phyloP scores from a whole-genome alignment of 2,329 filamentous ascomycete species.

The Penicillium sp. region DNA sequence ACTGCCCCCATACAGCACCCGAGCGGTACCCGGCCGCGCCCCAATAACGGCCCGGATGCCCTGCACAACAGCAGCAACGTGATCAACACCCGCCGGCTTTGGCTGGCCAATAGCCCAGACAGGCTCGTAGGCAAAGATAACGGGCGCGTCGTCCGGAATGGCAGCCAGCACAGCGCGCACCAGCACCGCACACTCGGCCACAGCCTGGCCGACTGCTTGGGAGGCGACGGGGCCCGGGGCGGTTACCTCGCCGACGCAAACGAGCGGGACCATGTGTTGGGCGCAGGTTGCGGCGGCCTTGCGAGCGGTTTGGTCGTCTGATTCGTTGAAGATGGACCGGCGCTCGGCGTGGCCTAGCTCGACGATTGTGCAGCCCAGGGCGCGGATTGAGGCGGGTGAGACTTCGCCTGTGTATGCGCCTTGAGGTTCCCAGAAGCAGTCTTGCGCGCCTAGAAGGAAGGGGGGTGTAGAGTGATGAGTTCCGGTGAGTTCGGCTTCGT shows the following conservation, averaged over 20 bases:
- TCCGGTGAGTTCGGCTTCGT: conserved; percentile 24
- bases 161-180: conserved; percentile 62
- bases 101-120: conserved; percentile 83
- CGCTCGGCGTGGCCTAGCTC: conserved; percentile 82
- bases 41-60: conserved; percentile 58
- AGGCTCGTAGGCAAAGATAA: conserved; percentile 81
- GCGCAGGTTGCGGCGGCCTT: conserved; percentile 68
- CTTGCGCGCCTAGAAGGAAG: conserved; percentile 71
- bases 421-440: conserved; percentile 66
- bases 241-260: conserved; percentile 74
- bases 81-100: conserved; percentile 67
- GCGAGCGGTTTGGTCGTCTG: conserved; percentile 62
- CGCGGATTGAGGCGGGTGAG: conserved; percentile 64
- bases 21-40: conserved; percentile 56
- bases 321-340: conserved; percentile 69
- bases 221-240: conserved; percentile 47
- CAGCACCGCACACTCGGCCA: conserved; percentile 65
- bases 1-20: conserved; percentile 79
- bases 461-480: conserved; percentile 34
- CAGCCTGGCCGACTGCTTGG: conserved; percentile 55
- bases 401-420: conserved; percentile 79
- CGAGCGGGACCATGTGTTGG: conserved; percentile 71
- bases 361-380: conserved; percentile 68
- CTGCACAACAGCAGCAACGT: conserved; percentile 69
- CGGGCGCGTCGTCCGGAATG: conserved; percentile 61